phyloP scores from a whole-genome alignment of 2,329 filamentous ascomycete species.

The Dendrostoma leiphaemia region DNA sequence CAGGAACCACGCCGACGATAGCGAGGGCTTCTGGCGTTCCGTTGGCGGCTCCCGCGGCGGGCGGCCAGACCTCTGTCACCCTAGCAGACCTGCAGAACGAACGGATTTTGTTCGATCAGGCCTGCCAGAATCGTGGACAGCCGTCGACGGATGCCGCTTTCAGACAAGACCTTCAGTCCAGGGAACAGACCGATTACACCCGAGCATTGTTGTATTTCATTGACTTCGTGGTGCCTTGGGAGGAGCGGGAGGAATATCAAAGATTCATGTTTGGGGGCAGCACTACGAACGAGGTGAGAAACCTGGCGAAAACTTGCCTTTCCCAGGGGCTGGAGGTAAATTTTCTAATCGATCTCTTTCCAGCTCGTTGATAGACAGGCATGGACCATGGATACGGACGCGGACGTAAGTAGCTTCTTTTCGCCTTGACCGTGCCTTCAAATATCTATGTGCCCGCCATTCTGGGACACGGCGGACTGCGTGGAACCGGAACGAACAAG shows the following conservation, averaged over 20 bases:
- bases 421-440: too few relatives aligned
- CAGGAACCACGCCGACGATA: neutral
- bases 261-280: neutral
- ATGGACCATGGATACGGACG: constrained; percentile 2
- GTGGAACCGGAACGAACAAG: neutral
- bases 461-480: too few relatives aligned
- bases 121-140: too few relatives aligned
- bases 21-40: neutral
- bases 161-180: too few relatives aligned
- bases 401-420: neutral
- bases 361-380: neutral
- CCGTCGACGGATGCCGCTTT: too few relatives aligned
- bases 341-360: neutral
- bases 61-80: too few relatives aligned
- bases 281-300: constrained; percentile 8
- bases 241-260: constrained; percentile 12
- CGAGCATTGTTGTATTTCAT: neutral
- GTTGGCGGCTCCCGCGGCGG: too few relatives aligned
- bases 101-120: too few relatives aligned
- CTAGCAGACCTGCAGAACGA: too few relatives aligned
- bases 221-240: neutral
- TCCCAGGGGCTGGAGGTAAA: too few relatives aligned
- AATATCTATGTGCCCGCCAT: too few relatives aligned
- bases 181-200: neutral
- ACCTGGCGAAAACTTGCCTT: neutral